A percentile compares a stretch with the other conserved stretches of the same genome.
These are phyloP conservation scores for Noccaea caerulescens DNA, from an alignment of 345 rosid genomes.

Conservation along the genomic window DNA sequence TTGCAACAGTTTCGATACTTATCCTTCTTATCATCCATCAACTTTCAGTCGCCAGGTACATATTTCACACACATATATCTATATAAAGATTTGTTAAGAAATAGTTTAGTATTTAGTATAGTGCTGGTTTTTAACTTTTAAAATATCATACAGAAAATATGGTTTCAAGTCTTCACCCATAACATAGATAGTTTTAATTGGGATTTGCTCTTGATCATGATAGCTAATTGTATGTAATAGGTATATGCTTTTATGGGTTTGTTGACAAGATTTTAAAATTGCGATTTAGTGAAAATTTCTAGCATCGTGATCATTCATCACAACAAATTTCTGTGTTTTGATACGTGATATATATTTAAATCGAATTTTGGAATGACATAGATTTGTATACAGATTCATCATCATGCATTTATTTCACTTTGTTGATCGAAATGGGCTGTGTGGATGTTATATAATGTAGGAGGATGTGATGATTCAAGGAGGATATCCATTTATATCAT, in stretches of 20 bases:
- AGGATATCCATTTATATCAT: slow-evolving; percentile 58
- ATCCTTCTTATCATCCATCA: slow-evolving; percentile 55
- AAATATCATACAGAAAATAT: not conserved
- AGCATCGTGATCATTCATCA: slow-evolving; percentile 4
- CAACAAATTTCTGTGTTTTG: not conserved
- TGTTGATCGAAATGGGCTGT: slow-evolving; percentile 4
- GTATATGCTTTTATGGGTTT: too few relatives aligned
- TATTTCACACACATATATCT: not conserved
- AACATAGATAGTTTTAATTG: not conserved
- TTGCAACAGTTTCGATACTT: slow-evolving; percentile 41
- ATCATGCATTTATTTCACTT: slow-evolving; percentile 6
- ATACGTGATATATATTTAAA: not conserved
- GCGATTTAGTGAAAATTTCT: too few relatives aligned
- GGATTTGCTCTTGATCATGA: not conserved
- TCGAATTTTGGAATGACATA: not conserved
- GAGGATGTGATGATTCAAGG: slow-evolving; percentile 71
- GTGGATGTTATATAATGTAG: slow-evolving; percentile 51
- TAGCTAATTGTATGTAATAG: not conserved
- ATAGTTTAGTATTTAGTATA: slow-evolving; percentile 6
- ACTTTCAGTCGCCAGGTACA: slow-evolving; percentile 68
- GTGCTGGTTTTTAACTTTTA: not conserved
- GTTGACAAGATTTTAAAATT: too few relatives aligned
- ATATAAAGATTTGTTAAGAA: slow-evolving; percentile 14
- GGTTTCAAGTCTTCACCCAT: not conserved
- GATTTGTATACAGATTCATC: not conserved